These are phyloP conservation scores for Crataegus laevigata DNA, from an alignment of 306 rosid species.

Conservation along the genomic window DNA sequence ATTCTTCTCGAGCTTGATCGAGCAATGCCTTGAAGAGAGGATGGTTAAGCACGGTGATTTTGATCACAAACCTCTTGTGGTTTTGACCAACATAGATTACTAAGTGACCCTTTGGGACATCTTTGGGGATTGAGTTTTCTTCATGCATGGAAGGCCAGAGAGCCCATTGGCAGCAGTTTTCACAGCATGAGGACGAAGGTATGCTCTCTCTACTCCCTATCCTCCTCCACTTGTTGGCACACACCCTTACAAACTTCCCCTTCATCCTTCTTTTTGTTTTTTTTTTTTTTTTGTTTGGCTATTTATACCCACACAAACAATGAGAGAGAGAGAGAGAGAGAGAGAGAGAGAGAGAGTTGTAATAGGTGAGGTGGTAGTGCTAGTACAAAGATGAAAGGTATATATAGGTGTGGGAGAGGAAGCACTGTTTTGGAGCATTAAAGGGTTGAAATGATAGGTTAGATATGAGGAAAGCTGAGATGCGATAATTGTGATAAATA, in stretches of 20 bases:
- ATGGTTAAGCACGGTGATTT: constrained; percentile 54
- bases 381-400: constrained; percentile 40
- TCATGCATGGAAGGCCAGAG: constrained; percentile 41
- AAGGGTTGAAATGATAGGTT: constrained; percentile 51
- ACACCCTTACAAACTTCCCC: constrained; percentile 41
- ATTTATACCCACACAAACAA: neutral
- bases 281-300: too few species aligned
- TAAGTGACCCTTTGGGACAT: constrained; percentile 93
- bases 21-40: constrained; percentile 78
- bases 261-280: constrained; percentile 9
- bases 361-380: neutral
- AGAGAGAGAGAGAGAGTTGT: constrained; percentile 15
- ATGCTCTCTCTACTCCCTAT: constrained; percentile 34
- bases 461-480: constrained; percentile 18
- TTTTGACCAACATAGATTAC: constrained; percentile 81
- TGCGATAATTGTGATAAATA: neutral
- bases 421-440: constrained; percentile 33
- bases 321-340: constrained; percentile 6
- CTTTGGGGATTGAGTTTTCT: constrained; percentile 61
- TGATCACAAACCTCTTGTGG: constrained; percentile 68
- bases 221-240: constrained; percentile 71
- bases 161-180: constrained; percentile 46
- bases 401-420: constrained; percentile 41
- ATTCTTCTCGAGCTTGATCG: constrained; percentile 84
- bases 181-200: constrained; percentile 40